Percentiles rank a stretch among this genome's conserved stretches.
Conservation (phyloP, 1,284 basidiomycete species). For the Apiotrichum veenhuisii region DNA sequence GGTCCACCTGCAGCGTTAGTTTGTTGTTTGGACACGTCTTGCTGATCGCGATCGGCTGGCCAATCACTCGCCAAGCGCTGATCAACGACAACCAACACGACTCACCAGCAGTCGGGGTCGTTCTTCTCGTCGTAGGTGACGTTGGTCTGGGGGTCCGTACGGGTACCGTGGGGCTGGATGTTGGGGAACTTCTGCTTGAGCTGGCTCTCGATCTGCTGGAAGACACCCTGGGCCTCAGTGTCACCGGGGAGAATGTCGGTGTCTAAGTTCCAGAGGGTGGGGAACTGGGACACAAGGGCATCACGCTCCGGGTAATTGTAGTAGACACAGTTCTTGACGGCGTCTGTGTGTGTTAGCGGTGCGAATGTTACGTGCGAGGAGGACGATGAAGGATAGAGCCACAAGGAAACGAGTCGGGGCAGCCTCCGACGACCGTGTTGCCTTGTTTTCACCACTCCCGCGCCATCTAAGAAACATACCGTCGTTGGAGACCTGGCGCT, state of each 20-base stretch:
- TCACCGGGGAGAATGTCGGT: conserved; percentile 48
- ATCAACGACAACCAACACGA: no score
- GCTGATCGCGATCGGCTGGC: no score
- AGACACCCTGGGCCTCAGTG: conserved; percentile 41
- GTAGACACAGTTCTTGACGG: conserved; percentile 25
- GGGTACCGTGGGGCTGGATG: conserved; percentile 35
- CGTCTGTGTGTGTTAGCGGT: conserved; percentile 11
- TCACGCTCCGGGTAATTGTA: conserved; percentile 42
- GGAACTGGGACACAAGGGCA: conserved; percentile 33
- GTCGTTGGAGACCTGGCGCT: conserved; percentile 8
- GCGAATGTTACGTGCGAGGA: not conserved
- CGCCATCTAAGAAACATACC: not conserved
- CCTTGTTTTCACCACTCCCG: not conserved
- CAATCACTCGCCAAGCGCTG: no score
- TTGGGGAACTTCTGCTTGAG: conserved; percentile 33
- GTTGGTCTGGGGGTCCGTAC: conserved; percentile 34
- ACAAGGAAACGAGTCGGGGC: not conserved
- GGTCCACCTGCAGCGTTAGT: conserved; percentile 46
- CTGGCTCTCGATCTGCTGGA: conserved; percentile 37
- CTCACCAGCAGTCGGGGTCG: conserved; percentile 33
- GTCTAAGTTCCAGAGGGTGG: conserved; percentile 44
- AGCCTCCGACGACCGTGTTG: no score
- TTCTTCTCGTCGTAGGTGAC: conserved; percentile 26
- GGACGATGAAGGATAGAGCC: no score
- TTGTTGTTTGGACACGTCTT: no score